phyloP scores from a whole-genome alignment of 257 asterid species.

The Rauvolfia tetraphylla region DNA sequence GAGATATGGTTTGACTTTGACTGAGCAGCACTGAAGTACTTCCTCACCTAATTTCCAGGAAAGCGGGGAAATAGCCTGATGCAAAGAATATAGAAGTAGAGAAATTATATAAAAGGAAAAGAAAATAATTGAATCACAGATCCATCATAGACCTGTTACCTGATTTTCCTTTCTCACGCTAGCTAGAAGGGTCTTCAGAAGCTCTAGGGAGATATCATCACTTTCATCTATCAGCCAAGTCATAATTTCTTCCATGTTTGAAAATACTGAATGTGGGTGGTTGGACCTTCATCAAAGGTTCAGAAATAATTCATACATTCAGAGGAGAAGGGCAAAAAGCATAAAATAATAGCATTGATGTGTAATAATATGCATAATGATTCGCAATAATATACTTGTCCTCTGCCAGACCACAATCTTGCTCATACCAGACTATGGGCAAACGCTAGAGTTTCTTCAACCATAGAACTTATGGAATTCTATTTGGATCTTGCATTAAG shows the following conservation, averaged over 20 bases:
- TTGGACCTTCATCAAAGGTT: slow-evolving; percentile 22
- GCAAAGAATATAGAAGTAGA: slow-evolving; percentile 8
- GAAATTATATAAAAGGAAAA: not conserved
- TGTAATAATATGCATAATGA: not conserved
- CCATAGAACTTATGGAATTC: not conserved
- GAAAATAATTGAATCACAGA: not conserved
- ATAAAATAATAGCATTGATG: not conserved
- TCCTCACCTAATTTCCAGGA: slow-evolving; percentile 33
- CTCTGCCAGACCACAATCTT: not conserved
- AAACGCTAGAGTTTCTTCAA: not conserved
- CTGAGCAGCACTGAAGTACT: slow-evolving; percentile 30
- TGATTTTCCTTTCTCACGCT: slow-evolving; percentile 36
- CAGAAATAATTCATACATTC: not conserved
- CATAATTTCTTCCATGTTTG: slow-evolving; percentile 41
- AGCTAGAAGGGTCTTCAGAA: slow-evolving; percentile 30
- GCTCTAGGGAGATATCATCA: slow-evolving; percentile 33
- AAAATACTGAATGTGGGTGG: slow-evolving; percentile 26
- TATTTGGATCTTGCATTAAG: not conserved
- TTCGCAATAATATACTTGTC: not conserved
- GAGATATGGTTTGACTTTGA: slow-evolving; percentile 29
- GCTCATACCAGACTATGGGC: not conserved
- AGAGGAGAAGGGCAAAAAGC: not conserved
- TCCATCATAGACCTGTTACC: slow-evolving; percentile 19
- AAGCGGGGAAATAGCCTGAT: slow-evolving; percentile 31
- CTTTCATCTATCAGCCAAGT: slow-evolving; percentile 29